Conservation (phyloP, 2,329 filamentous ascomycete genomes). For the Alternaria arborescens region DNA sequence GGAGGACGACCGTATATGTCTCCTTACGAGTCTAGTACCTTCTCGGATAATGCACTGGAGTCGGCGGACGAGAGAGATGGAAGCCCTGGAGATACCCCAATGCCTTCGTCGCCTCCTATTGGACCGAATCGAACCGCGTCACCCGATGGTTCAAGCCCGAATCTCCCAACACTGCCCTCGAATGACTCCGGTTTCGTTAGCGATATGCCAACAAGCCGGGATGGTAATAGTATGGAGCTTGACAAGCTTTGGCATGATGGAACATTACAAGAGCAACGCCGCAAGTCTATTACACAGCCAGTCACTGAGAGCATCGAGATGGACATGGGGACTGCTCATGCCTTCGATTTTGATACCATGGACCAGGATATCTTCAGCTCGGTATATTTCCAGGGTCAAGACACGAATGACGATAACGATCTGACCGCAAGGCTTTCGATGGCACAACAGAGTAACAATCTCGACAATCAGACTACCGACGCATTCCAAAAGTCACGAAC, state of each 20-base stretch:
- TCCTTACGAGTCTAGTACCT: slow-evolving; percentile 43
- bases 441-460: slow-evolving; percentile 6
- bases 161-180: slow-evolving; percentile 65
- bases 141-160: slow-evolving; percentile 80
- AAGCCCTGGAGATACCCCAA: slow-evolving; percentile 69
- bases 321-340: slow-evolving; percentile 17
- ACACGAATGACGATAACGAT: slow-evolving; percentile 7
- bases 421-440: slow-evolving; percentile 5
- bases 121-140: slow-evolving; percentile 64
- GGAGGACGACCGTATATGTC: slow-evolving; percentile 41
- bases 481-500: slow-evolving; percentile 12
- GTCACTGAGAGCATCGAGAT: slow-evolving; percentile 34
- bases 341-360: slow-evolving; percentile 15
- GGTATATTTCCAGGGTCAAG: slow-evolving; percentile 12
- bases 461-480: slow-evolving; percentile 1
- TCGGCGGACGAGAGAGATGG: slow-evolving; percentile 60
- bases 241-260: slow-evolving; percentile 30
- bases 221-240: slow-evolving; percentile 67
- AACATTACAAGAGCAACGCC: slow-evolving; percentile 26
- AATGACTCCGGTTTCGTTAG: slow-evolving; percentile 87
- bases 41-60: slow-evolving; percentile 55
- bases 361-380: slow-evolving; percentile 18
- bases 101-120: slow-evolving; percentile 89
- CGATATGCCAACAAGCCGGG: slow-evolving; percentile 73
- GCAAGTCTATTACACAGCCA: slow-evolving; percentile 24